Evolutionary conservation across 768 basidiomycete genomes (phyloP), one percentile per base, ranked within the genome.

Genomic region (Butyriboletus loyo): DNA sequence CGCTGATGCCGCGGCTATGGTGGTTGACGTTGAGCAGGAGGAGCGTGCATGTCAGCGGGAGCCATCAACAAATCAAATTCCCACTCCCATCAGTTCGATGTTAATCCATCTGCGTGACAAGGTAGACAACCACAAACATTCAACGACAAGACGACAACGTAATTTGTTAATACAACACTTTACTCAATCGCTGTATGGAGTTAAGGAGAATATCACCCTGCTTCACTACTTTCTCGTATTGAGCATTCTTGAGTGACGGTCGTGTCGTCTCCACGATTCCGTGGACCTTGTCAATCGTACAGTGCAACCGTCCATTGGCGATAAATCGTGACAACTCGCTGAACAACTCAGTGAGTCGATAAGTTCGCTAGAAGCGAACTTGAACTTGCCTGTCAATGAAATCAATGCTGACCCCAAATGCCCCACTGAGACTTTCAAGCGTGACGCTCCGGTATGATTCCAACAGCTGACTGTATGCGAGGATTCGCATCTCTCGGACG

Each of bases 281-380:
- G 51, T 87, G 79, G n/a, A 98, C 96, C 63, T 92, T 91, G 77
- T 98, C 95, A 54, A 98, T 98, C 1, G 85, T 84, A 60, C 87
- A 89, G 63, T 91, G 85, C 45, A 99, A 71, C 11, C 96, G 79
- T 22, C 89, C 88, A 14, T 82, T 81, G 15, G 94, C 87, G 59
- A 99, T 98, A 75, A 98, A 96, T 7, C 86, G 82, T 28, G 92
- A 91, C 32, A 98, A 77, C 64, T 99, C 95, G 60, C 92, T 94
- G 61, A 21, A 39, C 4, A 13, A n/a, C n/a, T 38, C 21, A 10
- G 49, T 58, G 7, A 54, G 46, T 40, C 30, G 34, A 21, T 11
- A 10, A 45, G 15, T 13, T 22, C 25, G 46, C 53, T 27, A 58
- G 19, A 53, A 27, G n/a, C 38, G 14, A 42, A 36, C 10, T 31